Base-by-base conservation (phyloP, 179 eudicot species). In the Patellifolia procumbens region DNA sequence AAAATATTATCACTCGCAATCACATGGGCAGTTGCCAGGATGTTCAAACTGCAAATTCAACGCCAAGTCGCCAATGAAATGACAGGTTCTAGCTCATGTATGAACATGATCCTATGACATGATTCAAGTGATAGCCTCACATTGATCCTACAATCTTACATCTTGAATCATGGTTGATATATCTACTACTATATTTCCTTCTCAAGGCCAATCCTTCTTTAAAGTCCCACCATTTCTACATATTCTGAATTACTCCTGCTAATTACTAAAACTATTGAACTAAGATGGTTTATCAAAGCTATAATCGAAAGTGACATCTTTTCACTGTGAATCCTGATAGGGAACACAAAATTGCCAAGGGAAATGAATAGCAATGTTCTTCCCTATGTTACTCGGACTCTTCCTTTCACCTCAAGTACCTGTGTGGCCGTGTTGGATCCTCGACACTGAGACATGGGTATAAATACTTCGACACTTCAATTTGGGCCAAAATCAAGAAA, bases 41-140 rank as follows among this genome's bases (percentile, higher is more conserved):
- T 58, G 51, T 29, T 66, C 15, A 42, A 42, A 24, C 20, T 13
- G 52, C 51, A 73, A 55, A 74, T 7, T 20, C 74, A 29, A 51
- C n/a, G n/a, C n/a, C n/a, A n/a, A n/a, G n/a, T n/a, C n/a, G 68
- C 49, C 35, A 43, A 53, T 7, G 39, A 42, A 72, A 53, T 39
- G 75, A 5, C 43, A 39, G 43, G 45, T 52, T 37, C 52, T 53
- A 49, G 64, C 71, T 51, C 28, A 63, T 63, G 37, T 1, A n/a
- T n/a, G n/a, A 45, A 64, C 72, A 76, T 78, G 53, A 76, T 49
- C 62, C 56, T 43, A 29, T 68, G 80, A 73, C 78, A 81, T 68
- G 67, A 59, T 53, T 68, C 72, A 49, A 56, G 28, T 28, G 26
- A 49, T 62, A 70, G 51, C 51, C 55, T 29, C 51, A 56, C 15